Base-by-base conservation (phyloP, 371 early-diverging fungal species). In the Mortierella sp. region DNA sequence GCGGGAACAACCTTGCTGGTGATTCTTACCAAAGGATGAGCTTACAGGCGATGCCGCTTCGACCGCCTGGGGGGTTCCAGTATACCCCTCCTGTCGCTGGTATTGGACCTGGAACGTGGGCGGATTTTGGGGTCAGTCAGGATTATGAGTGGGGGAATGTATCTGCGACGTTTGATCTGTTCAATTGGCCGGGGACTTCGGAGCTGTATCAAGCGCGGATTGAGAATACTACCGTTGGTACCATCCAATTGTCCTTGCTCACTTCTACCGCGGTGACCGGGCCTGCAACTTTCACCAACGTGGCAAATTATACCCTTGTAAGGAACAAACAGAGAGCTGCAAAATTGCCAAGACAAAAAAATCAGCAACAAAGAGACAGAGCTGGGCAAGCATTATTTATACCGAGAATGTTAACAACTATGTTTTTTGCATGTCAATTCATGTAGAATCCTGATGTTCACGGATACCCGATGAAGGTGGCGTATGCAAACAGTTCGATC, bases 401-500 rank as follows among this genome's bases (percentile, higher is more conserved):
- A 16, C 16, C 4, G 18, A 29, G 1, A 12, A 63, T 14, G 4
- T 63, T 35, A 35, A 63, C 35, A 11, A 27, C 24, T 8, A n/a
- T 7, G 24, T 5, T 55, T n/a, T 55, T n/a, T 0, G 5, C 6
- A 60, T 16, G 12, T 16, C 6, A 6, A 18, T 18, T 35, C 60
- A 29, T 35, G 0, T 41, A 68, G 68, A 21, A 68, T 35, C 68
- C 68, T 8, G 24, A 21, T 1, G 7, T 21, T 2, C 41, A 68
- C 21, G 68, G 68, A 24, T 38, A 10, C 21, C 68, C 68, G 8
- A 41, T 68, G 21, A 68, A 68, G 24, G 12, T 68, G 24, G 38
- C 68, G 35, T 68, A 24, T 35, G 68, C 68, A 38, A 68, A 68
- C 68, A 68, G 8, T 41, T 68, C 68, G 24, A 68, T 68, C 11